Conservation (phyloP, 139 green algal genomes). For the Chlamydomonas incerta region DNA sequence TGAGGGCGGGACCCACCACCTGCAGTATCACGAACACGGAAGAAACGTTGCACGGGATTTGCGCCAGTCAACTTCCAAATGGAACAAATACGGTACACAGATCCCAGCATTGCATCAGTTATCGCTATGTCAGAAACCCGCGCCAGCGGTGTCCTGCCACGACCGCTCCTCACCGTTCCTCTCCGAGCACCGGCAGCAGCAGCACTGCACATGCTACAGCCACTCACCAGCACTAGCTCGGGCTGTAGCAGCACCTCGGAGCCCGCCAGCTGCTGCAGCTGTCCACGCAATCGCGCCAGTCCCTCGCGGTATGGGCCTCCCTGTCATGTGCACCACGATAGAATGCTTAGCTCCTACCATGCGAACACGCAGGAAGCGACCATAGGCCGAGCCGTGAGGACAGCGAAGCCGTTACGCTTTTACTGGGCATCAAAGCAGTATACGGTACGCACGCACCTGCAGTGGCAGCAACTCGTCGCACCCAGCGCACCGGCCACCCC, state of each 20-base stretch:
- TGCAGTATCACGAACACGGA: background rate
- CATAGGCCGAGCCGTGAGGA: too few relatives aligned
- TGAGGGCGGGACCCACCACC: constrained; percentile 34
- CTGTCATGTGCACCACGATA: background rate
- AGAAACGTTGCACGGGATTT: too few relatives aligned
- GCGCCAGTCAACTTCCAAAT: too few relatives aligned
- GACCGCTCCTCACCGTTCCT: too few relatives aligned
- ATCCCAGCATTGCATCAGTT: too few relatives aligned
- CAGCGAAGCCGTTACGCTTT: background rate
- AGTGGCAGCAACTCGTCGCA: background rate
- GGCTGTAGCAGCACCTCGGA: constrained; percentile 13
- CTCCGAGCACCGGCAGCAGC: too few relatives aligned
- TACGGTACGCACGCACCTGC: background rate
- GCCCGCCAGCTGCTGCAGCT: constrained; percentile 23
- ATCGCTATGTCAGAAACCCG: background rate
- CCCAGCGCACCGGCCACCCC: background rate
- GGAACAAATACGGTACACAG: too few relatives aligned
- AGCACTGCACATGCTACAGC: too few relatives aligned
- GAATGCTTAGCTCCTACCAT: too few relatives aligned
- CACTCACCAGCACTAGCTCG: constrained; percentile 29
- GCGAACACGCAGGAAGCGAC: too few relatives aligned
- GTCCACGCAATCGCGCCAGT: background rate
- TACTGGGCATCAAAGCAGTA: background rate
- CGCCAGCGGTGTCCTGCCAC: background rate
- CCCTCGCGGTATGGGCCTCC: constrained; percentile 17